These are phyloP conservation scores for Saprolegnia parasitica DNA, from an alignment of 352 stramenopile genomes.

Conservation along the genomic window DNA sequence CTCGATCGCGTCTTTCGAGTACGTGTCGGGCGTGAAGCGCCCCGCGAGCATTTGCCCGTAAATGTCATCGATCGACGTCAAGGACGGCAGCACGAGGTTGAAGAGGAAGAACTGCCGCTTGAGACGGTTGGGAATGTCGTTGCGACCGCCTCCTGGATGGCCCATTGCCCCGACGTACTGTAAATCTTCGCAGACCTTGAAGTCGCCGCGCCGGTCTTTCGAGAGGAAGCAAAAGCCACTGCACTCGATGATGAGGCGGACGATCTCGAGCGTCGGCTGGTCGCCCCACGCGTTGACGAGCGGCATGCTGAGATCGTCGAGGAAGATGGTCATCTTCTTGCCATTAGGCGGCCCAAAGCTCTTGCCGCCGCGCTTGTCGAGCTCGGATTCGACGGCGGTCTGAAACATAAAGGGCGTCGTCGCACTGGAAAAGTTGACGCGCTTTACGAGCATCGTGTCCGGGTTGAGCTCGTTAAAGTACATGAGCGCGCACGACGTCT, in stretches of 20 bases:
- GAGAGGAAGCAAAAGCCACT: slow-evolving; percentile 97
- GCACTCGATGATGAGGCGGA: slow-evolving; percentile 96
- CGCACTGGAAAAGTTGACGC: slow-evolving; percentile 97
- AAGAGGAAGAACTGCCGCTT: slow-evolving; percentile 99
- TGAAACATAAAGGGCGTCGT: slow-evolving; percentile 98
- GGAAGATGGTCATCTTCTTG: slow-evolving; percentile 99
- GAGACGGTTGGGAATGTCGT: slow-evolving; percentile 98
- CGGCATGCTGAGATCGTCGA: slow-evolving; percentile 97
- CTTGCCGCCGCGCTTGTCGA: slow-evolving; percentile 97
- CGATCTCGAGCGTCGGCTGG: slow-evolving; percentile 97
- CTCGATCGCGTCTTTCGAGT: slow-evolving; percentile 74
- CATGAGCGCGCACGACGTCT: slow-evolving; percentile 97
- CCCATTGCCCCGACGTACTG: slow-evolving; percentile 98
- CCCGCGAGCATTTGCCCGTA: slow-evolving; percentile 98
- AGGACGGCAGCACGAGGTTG: slow-evolving; percentile 95
- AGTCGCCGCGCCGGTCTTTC: slow-evolving; percentile 97
- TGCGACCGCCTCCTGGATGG: slow-evolving; percentile 94
- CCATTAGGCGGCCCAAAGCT: slow-evolving; percentile 96
- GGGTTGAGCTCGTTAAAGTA: slow-evolving; percentile 95
- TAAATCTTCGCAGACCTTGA: slow-evolving; percentile 97
- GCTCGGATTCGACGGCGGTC: slow-evolving; percentile 95
- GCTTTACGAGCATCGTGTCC: slow-evolving; percentile 94
- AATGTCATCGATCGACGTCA: slow-evolving; percentile 99
- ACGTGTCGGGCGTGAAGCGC: slow-evolving; percentile 87
- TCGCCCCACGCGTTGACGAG: slow-evolving; percentile 98